These are phyloP conservation scores for Saturnispora diversa DNA, from an alignment of 805 yeast species.

Conservation along the genomic window DNA sequence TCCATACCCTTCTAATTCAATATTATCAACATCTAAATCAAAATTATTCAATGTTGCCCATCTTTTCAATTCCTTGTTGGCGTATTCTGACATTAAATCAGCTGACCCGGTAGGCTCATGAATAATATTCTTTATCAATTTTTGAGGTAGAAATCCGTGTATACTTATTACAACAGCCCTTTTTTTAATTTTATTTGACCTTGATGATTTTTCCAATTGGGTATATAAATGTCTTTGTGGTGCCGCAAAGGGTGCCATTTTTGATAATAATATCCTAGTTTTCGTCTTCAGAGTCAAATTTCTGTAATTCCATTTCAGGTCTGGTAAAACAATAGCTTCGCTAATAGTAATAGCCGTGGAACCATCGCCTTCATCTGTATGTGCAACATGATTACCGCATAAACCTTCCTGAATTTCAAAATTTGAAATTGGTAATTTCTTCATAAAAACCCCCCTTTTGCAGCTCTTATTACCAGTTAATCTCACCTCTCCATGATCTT, in stretches of 20 bases:
- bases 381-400: too few relatives aligned
- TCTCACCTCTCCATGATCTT: conserved; percentile 21
- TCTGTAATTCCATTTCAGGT: conserved; percentile 23
- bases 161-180: conserved; percentile 82
- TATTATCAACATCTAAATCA: conserved; percentile 56
- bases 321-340: conserved; percentile 23
- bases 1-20: conserved; percentile 91
- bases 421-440: conserved; percentile 24
- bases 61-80: conserved; percentile 59
- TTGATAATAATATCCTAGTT: conserved; percentile 21
- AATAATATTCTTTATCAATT: conserved; percentile 68
- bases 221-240: conserved; percentile 28
- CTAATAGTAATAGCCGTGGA: too few relatives aligned
- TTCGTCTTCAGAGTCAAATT: conserved; percentile 22
- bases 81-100: conserved; percentile 68
- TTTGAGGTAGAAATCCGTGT: conserved; percentile 91
- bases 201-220: conserved; percentile 10
- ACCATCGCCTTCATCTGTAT: too few relatives aligned
- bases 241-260: conserved; percentile 16
- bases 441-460: conserved; percentile 22
- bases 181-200: conserved; percentile 13
- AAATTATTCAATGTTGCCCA: conserved; percentile 44
- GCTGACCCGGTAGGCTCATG: conserved; percentile 96
- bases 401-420: conserved; percentile 24
- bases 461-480: conserved; percentile 27